Evolutionary conservation across 208 protist genomes (phyloP), one percentile per base, ranked within the genome.

Genomic region (Strigomonas culicis): DNA sequence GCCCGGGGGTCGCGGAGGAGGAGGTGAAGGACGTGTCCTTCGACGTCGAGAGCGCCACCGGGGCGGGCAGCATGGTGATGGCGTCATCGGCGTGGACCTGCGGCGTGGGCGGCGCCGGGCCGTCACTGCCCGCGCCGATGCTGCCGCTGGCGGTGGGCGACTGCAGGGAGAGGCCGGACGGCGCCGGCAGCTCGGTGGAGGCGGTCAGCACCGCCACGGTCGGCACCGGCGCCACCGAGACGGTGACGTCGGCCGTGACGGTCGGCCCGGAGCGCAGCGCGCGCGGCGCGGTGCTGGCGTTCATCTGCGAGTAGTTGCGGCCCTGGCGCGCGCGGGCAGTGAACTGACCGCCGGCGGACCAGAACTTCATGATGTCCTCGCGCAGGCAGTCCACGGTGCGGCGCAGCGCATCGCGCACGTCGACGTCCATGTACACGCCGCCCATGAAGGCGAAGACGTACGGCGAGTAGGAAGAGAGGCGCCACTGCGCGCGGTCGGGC

Each of bases 361-460:
- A 44, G 39, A 53, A 68, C 53, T 70, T 62, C 44, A 27, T 61
- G 44, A 73, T 69, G 19, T 53, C 28, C 21, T 57, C 43, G 3
- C 57, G 63, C 49, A 81, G 53, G 19, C 65, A 66, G 22, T 62
- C 51, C 17, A 84, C 32, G 13, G 66, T 69, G 44, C 66, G 56
- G 21, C 64, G 67, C 34, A 87, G 62, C 34, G 68, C 74, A 21
- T 68, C 70, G 3, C 72, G 66, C 36, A 78, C 81, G 24, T 41
- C 59, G 4, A 57, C 59, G n/a, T 77, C 66, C 10, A 57, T 30
- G 57, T 71, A 80, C 34, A 57, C 71, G 43, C 82, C 78, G 28
- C 75, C 71, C 41, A 82, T 76, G 34, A 88, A 88, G 39, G 82
- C 78, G 22, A 84, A 47, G 4, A 88, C 67, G 32, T 80, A 80